phyloP scores from a whole-genome alignment of 495 filamentous ascomycete genomes.

The Collariella sp. region DNA sequence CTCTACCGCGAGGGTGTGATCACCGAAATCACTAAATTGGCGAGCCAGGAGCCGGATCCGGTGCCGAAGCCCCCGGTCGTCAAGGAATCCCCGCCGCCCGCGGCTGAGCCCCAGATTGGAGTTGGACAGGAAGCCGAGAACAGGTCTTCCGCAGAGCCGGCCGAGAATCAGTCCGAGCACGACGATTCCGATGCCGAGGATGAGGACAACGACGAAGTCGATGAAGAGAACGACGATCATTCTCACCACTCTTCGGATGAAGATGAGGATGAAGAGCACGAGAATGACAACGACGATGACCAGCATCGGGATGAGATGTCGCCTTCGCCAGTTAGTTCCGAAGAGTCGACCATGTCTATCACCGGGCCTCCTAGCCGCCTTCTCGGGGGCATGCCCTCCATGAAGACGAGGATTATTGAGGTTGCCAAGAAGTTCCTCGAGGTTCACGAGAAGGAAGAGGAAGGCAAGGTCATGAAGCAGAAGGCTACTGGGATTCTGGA shows the following conservation, averaged over 20 bases:
- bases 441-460: slow-evolving; percentile 67
- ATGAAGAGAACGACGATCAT: slow-evolving; percentile 27
- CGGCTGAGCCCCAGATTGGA: slow-evolving; percentile 26
- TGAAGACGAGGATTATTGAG: slow-evolving; percentile 64
- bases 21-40: slow-evolving; percentile 75
- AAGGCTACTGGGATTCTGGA: slow-evolving; percentile 69
- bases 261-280: slow-evolving; percentile 35
- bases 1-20: slow-evolving; percentile 98
- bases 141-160: slow-evolving; percentile 1
- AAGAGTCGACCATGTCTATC: slow-evolving; percentile 49
- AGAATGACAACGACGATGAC: slow-evolving; percentile 44
- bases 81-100: background rate
- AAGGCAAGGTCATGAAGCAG: slow-evolving; percentile 57
- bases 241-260: slow-evolving; percentile 24
- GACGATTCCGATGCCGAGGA: slow-evolving; percentile 23
- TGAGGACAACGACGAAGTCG: slow-evolving; percentile 28
- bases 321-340: slow-evolving; percentile 58
- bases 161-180: slow-evolving; percentile 10
- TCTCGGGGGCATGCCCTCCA: slow-evolving; percentile 46
- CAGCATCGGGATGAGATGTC: slow-evolving; percentile 56
- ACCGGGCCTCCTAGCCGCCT: slow-evolving; percentile 40
- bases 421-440: slow-evolving; percentile 77
- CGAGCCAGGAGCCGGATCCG: slow-evolving; percentile 35
- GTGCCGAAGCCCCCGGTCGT: slow-evolving; percentile 16
- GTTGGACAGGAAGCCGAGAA: slow-evolving; percentile 7